These are phyloP conservation scores for Fomes fomentarius DNA, from an alignment of 1,284 basidiomycete species.

Conservation along the genomic window DNA sequence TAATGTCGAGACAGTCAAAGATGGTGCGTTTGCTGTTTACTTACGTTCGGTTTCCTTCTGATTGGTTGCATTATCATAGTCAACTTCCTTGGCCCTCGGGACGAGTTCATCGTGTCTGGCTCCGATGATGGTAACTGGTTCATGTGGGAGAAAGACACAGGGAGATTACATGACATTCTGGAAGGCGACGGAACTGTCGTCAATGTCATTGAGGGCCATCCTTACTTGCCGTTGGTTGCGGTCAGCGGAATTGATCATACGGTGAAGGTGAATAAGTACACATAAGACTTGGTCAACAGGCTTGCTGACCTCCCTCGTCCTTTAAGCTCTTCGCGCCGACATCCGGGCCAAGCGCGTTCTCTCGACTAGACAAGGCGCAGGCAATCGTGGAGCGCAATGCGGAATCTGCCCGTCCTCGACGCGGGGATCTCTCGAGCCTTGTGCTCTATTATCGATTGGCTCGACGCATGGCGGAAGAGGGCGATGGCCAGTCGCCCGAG, in stretches of 20 bases:
- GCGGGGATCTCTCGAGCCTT: constrained; percentile 38
- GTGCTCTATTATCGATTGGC: constrained; percentile 40
- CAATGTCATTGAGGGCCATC: constrained; percentile 89
- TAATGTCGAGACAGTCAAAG: constrained; percentile 90
- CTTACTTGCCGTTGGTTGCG: constrained; percentile 78
- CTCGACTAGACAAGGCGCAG: constrained; percentile 53
- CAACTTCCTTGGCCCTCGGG: constrained; percentile 80
- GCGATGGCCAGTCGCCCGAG: constrained; percentile 7
- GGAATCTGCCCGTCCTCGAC: constrained; percentile 33
- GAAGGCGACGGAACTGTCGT: constrained; percentile 85
- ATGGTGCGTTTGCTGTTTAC: constrained; percentile 57
- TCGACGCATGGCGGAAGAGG: constrained; percentile 24
- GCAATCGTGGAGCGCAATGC: constrained; percentile 58
- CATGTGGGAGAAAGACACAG: constrained; percentile 79
- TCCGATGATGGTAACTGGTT: constrained; percentile 90
- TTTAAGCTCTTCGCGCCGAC: constrained; percentile 73
- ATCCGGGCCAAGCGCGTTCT: constrained; percentile 48
- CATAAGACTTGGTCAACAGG: too few species aligned
- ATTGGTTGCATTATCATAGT: constrained; percentile 46
- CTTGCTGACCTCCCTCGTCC: constrained; percentile 4
- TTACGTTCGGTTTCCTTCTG: neutral
- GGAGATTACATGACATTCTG: constrained; percentile 73
- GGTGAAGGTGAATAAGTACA: constrained; percentile 73
- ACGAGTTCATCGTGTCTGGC: constrained; percentile 85
- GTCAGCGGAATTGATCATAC: constrained; percentile 90